Evolutionary conservation across 345 rosid species (phyloP), one percentile per base, ranked within the genome.

Genomic region (Eutrema japonicum): DNA sequence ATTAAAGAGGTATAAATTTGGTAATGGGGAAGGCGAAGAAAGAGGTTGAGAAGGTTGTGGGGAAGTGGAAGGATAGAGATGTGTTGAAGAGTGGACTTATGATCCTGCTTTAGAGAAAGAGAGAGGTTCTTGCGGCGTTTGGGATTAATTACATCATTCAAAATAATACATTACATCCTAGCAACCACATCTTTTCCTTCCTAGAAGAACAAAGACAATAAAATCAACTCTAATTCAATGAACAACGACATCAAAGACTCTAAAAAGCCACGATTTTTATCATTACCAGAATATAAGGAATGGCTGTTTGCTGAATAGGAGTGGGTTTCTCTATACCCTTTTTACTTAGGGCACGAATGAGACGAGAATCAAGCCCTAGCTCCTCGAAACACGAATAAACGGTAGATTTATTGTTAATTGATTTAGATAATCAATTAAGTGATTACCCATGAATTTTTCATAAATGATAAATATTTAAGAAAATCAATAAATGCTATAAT

Each of bases 151-250:
- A n/a, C n/a, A n/a, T n/a, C n/a, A n/a, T n/a, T n/a, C n/a, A n/a
- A n/a, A n/a, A n/a, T n/a, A n/a, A n/a, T n/a, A n/a, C n/a, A n/a
- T n/a, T n/a, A n/a, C n/a, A n/a, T n/a, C 63, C 84, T 81, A 16
- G 96, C 98, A 67, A 91, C 91, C 61, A 91, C 95, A 71, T 94
- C 98, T 68, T 94, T 91, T 4, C 97, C 98, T 83, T 86, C 88
- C 97, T 89, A 66, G 8, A 3, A 50, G 3, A 37, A 51, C 33
- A 52, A 4, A 52, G 11, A n/a, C 40, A 36, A 48, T 2, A 16
- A 49, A 12, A 64, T 6, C 68, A 53, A 37, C 26, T 57, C 30
- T 22, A 22, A 22, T 22, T 22, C 26, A 22, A 22, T 22, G 26
- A 22, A 22, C 26, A 22, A 22, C 26, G 26, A 22, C 26, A 22